These are phyloP conservation scores for Volvox reticuliferus DNA, from an alignment of 139 green algal genomes.

Conservation along the genomic window DNA sequence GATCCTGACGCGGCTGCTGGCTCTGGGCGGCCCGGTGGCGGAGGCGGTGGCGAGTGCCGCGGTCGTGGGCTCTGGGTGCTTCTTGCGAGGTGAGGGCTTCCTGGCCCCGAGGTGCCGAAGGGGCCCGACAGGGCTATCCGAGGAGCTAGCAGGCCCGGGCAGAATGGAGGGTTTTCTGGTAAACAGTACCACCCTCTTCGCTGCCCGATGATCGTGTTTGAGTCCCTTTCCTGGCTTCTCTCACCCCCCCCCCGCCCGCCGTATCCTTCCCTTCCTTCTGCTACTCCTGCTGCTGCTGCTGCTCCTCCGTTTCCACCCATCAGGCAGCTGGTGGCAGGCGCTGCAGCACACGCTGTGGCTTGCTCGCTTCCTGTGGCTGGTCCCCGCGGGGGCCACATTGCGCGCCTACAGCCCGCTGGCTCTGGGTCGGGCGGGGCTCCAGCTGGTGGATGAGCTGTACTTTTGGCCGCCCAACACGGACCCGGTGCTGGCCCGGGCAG, in stretches of 20 bases:
- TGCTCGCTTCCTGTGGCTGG: constrained; percentile 43
- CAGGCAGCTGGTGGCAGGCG: constrained; percentile 55
- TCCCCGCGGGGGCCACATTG: constrained; percentile 46
- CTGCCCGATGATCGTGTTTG: too few relatives aligned
- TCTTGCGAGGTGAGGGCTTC: constrained; percentile 11
- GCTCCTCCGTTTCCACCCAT: not conserved
- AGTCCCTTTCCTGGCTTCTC: too few relatives aligned
- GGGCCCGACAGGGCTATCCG: too few relatives aligned
- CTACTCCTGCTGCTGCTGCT: not conserved
- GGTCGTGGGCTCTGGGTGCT: constrained; percentile 38
- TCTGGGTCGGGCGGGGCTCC: constrained; percentile 23
- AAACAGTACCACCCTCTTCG: too few relatives aligned
- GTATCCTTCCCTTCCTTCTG: too few relatives aligned
- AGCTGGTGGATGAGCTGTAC: constrained; percentile 56
- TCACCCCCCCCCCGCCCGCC: too few relatives aligned
- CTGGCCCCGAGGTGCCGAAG: too few relatives aligned
- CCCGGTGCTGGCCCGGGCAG: constrained; percentile 41
- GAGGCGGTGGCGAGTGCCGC: constrained; percentile 51
- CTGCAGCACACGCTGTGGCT: constrained; percentile 39
- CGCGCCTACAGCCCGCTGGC: constrained; percentile 48
- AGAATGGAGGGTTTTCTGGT: too few relatives aligned
- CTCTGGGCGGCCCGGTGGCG: constrained; percentile 47
- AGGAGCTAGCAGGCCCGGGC: too few relatives aligned
- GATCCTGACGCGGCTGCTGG: constrained; percentile 63
- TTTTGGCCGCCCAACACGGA: constrained; percentile 68